Percentiles rank a stretch among this genome's conserved stretches.
Evolutionary conservation across 805 yeast genomes (phyloP).

Genomic region (Starmerella stigmatis): DNA sequence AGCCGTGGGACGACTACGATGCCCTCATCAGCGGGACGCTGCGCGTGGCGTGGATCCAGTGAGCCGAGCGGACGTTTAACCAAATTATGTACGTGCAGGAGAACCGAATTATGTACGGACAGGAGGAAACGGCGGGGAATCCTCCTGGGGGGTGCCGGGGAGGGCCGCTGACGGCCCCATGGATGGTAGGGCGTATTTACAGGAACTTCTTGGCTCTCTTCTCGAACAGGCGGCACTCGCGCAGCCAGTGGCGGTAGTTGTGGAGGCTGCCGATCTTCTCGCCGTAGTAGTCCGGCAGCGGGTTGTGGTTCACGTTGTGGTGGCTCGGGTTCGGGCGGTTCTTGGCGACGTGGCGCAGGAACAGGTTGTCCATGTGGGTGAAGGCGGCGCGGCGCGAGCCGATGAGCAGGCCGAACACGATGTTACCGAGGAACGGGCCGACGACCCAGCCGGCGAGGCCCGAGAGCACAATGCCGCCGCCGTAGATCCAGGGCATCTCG

Average conservation of each 20-base stretch:
- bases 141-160: too few species aligned
- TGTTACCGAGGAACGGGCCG: slow-evolving; percentile 75
- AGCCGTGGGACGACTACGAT: slow-evolving; percentile 5
- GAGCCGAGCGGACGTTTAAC: background rate
- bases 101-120: background rate
- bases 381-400: slow-evolving; percentile 27
- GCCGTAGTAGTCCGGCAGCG: slow-evolving; percentile 98
- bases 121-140: too few species aligned
- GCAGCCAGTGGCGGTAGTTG: slow-evolving; percentile 88
- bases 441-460: slow-evolving; percentile 68
- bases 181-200: too few species aligned
- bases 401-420: slow-evolving; percentile 42
- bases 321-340: slow-evolving; percentile 88
- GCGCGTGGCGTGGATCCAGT: background rate
- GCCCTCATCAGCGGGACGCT: background rate
- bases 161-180: too few species aligned
- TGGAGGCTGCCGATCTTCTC: slow-evolving; percentile 81
- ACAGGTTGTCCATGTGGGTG: slow-evolving; percentile 52
- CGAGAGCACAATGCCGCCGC: slow-evolving; percentile 60
- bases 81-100: background rate
- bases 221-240: slow-evolving; percentile 82
- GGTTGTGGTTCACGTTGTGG: slow-evolving; percentile 67
- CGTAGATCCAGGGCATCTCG: slow-evolving; percentile 75
- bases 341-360: slow-evolving; percentile 58
- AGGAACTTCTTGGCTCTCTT: slow-evolving; percentile 28